phyloP scores from a whole-genome alignment of 352 stramenopile genomes.

The Thalassiosira livingstoniorum region DNA sequence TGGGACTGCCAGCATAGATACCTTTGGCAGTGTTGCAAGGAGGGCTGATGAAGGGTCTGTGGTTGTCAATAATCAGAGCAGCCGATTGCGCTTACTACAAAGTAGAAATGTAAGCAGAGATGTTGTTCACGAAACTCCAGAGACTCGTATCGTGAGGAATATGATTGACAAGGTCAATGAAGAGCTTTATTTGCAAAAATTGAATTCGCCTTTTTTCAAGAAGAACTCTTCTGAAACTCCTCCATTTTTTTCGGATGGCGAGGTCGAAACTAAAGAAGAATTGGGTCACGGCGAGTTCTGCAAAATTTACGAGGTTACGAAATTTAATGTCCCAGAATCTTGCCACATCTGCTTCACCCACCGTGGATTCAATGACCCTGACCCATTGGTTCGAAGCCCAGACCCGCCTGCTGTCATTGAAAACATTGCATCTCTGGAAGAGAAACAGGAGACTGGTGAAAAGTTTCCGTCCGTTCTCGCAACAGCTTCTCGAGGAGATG shows the following conservation, averaged over 20 bases:
- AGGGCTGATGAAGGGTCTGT: background rate
- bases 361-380: constrained; percentile 42
- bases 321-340: constrained; percentile 52
- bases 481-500: too few species aligned
- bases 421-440: too few species aligned
- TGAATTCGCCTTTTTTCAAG: constrained; percentile 54
- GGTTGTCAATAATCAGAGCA: too few species aligned
- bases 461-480: too few species aligned
- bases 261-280: constrained; percentile 37
- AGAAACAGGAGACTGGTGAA: too few species aligned
- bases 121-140: constrained; percentile 29
- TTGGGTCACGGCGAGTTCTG: constrained; percentile 55
- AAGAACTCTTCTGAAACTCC: background rate
- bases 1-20: background rate
- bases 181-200: constrained; percentile 50
- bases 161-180: constrained; percentile 46
- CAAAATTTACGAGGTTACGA: constrained; percentile 50
- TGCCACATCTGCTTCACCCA: constrained; percentile 65
- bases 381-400: too few species aligned
- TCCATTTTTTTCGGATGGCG: constrained; percentile 44
- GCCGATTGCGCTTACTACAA: too few species aligned
- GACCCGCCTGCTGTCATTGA: too few species aligned
- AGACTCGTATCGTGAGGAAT: constrained; percentile 27
- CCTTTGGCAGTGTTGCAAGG: background rate
- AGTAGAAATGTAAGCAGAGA: too few species aligned